Evolutionary conservation across 352 stramenopile species (phyloP), one percentile per base, ranked within the genome.

Genomic region (Vaucheria bursata): DNA sequence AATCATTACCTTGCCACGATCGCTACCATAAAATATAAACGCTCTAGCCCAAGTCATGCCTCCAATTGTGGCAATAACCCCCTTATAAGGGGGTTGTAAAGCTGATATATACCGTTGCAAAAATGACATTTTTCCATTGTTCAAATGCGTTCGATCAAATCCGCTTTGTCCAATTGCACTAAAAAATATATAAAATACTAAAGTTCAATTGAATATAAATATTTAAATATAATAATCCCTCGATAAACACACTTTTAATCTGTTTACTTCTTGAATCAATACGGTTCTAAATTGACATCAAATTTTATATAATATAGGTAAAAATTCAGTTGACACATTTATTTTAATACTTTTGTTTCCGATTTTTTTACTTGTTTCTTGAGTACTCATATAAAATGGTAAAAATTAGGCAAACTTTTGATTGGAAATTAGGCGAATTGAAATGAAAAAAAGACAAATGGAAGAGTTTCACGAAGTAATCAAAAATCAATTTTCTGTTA

Each of bases 11-110:
- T 87, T 88, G 6, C 88, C 88, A 36, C 75, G 72, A 85, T 94
- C 90, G 52, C 80, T 89, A n/a, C 89, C 88, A 59, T 88, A 93
- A 79, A 94, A 94, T 59, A 94, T 93, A 18, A 90, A 89, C 34
- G 88, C 87, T 50, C 89, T 59, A n/a, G 89, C 90, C 89, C 89
- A 94, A 1, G 89, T 93, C 90, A 94, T 94, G 53, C 90, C 90
- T 37, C 85, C 49, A 12, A 94, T 85, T 1, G 88, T 90, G 8
- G 87, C 88, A 6, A 80, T 49, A 25, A 91, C 83, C n/a, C 90
- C 90, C 40, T 90, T 89, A 79, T 93, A 94, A 3, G 90, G 90
- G 29, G 88, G 89, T 8, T 85, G 80, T 64, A 93, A 87, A 0
- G 87, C 89, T 66, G 89, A 87, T 3, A 90, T 73, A 75, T 92